Evolutionary conservation across 805 yeast species (phyloP), one percentile per base, ranked within the genome.

Genomic region (Pichia pseudocactophila): DNA sequence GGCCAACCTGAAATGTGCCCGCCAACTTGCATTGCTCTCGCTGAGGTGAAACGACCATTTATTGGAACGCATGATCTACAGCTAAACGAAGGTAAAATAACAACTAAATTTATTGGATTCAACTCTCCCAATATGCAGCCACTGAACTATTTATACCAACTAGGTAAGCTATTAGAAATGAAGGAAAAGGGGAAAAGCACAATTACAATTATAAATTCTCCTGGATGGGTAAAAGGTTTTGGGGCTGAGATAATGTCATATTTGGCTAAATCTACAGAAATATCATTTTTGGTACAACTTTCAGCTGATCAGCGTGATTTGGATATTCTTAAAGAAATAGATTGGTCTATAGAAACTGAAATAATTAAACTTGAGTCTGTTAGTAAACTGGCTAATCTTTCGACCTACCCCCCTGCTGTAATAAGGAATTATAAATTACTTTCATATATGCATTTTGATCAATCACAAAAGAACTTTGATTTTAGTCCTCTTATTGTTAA

Each of bases 221-320:
- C 96, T 0, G 96, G 96, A 0, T 88, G 96, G 96, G 74, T 87
- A 26, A 84, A 83, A 59, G 97, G 96, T 0, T 78, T 76, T 48
- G 97, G 97, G 0, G 67, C 80, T 13, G 80, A 77, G 37, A 61
- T 88, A 8, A 65, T 84, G n/a, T 65, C 61, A 13, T 63, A 68
- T 22, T 61, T 82, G 2, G 64, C 78, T 2, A 46, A 52, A 0
- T 45, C 58, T 9, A 58, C 74, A 2, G 60, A 66, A 20, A 85
- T 94, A 0, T 71, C 80, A 0, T 69, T 74, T 46, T 56, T 84
- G 19, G 58, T 83, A 0, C 71, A 78, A 42, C 54, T 88, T 43
- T 74, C 77, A 27, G 57, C 69, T n/a, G 36, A 39, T 8, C 13
- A 37, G 1, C 36, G 34, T 30, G 51, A 46, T 30, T 20, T 43